Evolutionary conservation across 2,329 filamentous ascomycete genomes (phyloP).

Genomic region (Aaosphaeria arxii): DNA sequence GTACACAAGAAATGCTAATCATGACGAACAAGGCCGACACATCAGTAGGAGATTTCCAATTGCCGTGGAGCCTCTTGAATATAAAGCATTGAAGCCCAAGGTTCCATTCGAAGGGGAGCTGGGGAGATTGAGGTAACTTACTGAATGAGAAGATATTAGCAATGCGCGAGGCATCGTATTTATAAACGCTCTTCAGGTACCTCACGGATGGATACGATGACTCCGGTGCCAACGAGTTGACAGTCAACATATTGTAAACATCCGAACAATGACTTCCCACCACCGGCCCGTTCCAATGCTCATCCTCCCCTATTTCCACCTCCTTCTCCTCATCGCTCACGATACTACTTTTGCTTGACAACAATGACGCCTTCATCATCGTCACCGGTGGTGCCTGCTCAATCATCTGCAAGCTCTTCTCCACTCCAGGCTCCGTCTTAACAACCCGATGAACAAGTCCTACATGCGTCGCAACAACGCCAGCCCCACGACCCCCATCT

Average conservation of each 20-base stretch:
- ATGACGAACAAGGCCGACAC: background rate
- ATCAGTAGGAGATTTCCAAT: background rate
- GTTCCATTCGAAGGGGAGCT: background rate
- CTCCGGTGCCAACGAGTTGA: background rate
- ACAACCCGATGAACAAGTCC: background rate
- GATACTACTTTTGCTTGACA: no score
- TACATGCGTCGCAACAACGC: no score
- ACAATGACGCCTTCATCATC: no score
- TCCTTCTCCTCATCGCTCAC: no score
- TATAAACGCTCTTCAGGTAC: background rate
- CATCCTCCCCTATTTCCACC: no score
- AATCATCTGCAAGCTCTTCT: background rate
- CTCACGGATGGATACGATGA: background rate
- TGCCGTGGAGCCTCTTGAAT: no score
- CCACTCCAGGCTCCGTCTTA: background rate
- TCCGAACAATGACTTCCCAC: no score
- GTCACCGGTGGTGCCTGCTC: background rate
- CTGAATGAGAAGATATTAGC: background rate
- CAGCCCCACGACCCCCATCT: background rate
- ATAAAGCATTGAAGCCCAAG: no score
- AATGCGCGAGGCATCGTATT: background rate
- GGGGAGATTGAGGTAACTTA: background rate
- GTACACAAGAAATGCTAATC: background rate
- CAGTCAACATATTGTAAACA: background rate
- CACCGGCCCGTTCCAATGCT: no score